These are phyloP conservation scores for Xylaria sp. DNA, from an alignment of 2,329 filamentous ascomycete species.

Conservation along the genomic window DNA sequence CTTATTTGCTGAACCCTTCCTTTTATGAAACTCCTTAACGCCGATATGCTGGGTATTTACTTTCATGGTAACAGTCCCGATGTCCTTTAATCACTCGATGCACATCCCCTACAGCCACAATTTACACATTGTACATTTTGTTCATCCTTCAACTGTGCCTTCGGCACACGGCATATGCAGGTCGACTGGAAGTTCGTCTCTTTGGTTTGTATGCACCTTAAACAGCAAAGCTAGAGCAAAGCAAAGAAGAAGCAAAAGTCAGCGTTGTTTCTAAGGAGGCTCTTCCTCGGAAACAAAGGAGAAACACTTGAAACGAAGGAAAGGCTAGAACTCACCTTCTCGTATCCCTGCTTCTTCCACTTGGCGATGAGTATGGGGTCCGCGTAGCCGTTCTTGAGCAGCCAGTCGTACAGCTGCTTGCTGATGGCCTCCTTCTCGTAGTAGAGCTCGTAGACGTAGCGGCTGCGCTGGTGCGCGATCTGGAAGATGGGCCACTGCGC, in stretches of 20 bases:
- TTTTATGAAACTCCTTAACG: constrained; percentile 39
- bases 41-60: constrained; percentile 42
- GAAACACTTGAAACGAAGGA: neutral
- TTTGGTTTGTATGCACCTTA: constrained; percentile 98
- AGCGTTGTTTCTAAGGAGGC: constrained; percentile 6
- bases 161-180: constrained; percentile 95
- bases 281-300: neutral
- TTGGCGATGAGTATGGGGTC: constrained; percentile 97
- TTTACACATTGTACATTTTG: constrained; percentile 93
- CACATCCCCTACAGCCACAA: constrained; percentile 92
- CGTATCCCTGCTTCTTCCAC: constrained; percentile 99
- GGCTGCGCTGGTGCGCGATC: constrained; percentile 89
- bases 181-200: constrained; percentile 99
- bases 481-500: constrained; percentile 98
- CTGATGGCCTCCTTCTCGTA: constrained; percentile 97
- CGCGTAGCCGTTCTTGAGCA: constrained; percentile 96
- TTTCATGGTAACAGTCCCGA: constrained; percentile 21
- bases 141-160: constrained; percentile 87
- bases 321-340: constrained; percentile 74
- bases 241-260: constrained; percentile 14
- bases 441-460: constrained; percentile 97
- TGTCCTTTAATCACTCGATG: constrained; percentile 76
- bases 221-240: constrained; percentile 81
- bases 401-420: constrained; percentile 92
- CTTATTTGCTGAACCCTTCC: constrained; percentile 7